Evolutionary conservation across 2,329 filamentous ascomycete genomes (phyloP), one percentile per base, ranked within the genome.

Genomic region (Eutypa lata): DNA sequence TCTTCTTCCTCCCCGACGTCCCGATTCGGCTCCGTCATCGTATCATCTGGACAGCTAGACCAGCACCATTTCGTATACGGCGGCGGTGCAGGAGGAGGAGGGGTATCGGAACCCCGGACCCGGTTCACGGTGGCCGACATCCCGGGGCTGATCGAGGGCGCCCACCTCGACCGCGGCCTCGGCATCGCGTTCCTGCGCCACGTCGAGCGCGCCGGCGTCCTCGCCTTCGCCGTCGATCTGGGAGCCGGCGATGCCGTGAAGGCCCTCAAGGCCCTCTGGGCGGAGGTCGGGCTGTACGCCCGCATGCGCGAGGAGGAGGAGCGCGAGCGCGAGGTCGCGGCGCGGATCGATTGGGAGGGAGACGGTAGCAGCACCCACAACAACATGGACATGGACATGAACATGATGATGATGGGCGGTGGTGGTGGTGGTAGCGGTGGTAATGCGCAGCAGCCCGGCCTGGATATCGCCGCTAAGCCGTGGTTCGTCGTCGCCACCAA

Each of bases 401-500:
- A 53, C 14, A 55, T 58, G 49, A 68, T 70, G 58, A 65, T 68
- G 40, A 60, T 68, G 26, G 66, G 68, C 19, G 70, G 57, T 42
- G n/a, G n/a, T n/a, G n/a, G n/a, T n/a, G n/a, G n/a, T n/a, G n/a
- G n/a, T n/a, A n/a, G n/a, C n/a, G n/a, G n/a, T n/a, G n/a, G n/a
- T n/a, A n/a, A n/a, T n/a, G n/a, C n/a, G n/a, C n/a, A n/a, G n/a
- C n/a, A n/a, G n/a, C n/a, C n/a, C n/a, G n/a, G n/a, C n/a, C 67
- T 89, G n/a, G 84, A 88, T 40, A 95, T 97, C 59, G 89, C 89
- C n/a, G 83, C 83, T 33, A 99, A 99, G 74, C 92, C 94, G 1
- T 99, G 94, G 94, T 94, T 96, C 64, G 92, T 97, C 5, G 86
- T 97, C 43, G 93, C 90, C 1, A 97, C 92, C 19, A 97, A 97